These are phyloP conservation scores for Aspergillus udagawae DNA, from an alignment of 2,329 filamentous ascomycete species.

Conservation along the genomic window DNA sequence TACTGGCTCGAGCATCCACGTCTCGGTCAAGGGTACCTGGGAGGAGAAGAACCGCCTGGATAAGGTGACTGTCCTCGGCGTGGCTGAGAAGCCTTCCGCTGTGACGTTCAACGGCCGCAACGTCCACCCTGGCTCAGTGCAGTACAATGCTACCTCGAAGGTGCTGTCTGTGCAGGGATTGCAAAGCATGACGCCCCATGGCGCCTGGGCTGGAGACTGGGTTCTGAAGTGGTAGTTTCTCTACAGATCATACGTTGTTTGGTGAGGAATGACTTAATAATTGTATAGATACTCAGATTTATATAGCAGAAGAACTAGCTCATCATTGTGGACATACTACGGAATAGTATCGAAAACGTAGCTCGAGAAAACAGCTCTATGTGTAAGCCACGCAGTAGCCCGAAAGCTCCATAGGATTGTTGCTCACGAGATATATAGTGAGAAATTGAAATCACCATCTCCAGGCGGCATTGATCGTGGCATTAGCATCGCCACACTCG, in stretches of 20 bases:
- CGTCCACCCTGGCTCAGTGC: conserved; percentile 43
- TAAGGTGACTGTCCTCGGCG: conserved; percentile 61
- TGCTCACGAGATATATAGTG: neutral
- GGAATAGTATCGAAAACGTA: neutral
- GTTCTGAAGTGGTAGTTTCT: conserved; percentile 50
- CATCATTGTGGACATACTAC: neutral
- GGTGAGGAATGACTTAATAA: neutral
- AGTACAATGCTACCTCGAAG: conserved; percentile 46
- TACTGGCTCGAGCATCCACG: conserved; percentile 42
- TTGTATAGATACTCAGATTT: neutral
- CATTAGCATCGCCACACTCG: conserved; percentile 28
- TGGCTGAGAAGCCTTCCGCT: conserved; percentile 36
- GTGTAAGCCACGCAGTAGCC: neutral
- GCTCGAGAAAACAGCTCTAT: neutral
- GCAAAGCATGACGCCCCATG: conserved; percentile 45
- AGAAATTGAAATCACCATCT: conserved; percentile 7
- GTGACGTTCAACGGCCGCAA: conserved; percentile 52
- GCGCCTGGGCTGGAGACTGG: conserved; percentile 59
- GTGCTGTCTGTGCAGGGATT: conserved; percentile 52
- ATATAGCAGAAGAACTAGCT: neutral
- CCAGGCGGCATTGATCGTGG: conserved; percentile 37
- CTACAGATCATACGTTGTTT: too few relatives aligned
- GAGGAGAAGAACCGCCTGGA: conserved; percentile 55
- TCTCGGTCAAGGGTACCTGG: conserved; percentile 50
- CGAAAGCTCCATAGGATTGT: neutral